Conservation (phyloP, 345 rosid genomes). For the Xanthoceras sorbifolium region DNA sequence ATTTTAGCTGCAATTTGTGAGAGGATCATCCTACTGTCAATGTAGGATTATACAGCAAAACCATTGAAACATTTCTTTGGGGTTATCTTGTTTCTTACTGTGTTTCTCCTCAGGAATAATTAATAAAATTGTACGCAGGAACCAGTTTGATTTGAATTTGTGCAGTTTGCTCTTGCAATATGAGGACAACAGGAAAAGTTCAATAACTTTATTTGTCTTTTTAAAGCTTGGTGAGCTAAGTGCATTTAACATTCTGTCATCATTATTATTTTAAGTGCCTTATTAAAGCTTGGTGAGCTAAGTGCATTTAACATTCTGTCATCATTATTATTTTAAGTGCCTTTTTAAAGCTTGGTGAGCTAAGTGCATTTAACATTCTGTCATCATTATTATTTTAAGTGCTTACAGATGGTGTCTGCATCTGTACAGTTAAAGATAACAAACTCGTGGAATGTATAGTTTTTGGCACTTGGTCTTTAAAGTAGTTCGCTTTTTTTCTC, state of each 20-base stretch:
- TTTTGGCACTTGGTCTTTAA: neutral
- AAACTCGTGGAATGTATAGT: neutral
- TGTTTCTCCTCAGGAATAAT: neutral
- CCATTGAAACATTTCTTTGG: neutral
- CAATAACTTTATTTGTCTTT: neutral
- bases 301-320: neutral
- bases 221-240: neutral
- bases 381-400: neutral
- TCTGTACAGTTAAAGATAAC: neutral
- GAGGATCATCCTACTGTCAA: slow-evolving; percentile 1
- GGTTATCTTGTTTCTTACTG: neutral
- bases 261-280: too few relatives aligned
- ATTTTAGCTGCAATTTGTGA: neutral
- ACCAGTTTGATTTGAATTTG: neutral
- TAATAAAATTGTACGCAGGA: neutral
- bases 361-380: neutral
- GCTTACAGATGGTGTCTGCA: neutral
- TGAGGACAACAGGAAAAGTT: neutral
- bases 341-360: neutral
- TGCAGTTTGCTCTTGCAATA: neutral
- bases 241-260: neutral
- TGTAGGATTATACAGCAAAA: slow-evolving; percentile 3
- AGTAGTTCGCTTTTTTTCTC: neutral
- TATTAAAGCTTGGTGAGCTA: neutral
- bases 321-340: too few relatives aligned